phyloP scores from a whole-genome alignment of 257 asterid genomes.

The Nicotiana noctiflora region DNA sequence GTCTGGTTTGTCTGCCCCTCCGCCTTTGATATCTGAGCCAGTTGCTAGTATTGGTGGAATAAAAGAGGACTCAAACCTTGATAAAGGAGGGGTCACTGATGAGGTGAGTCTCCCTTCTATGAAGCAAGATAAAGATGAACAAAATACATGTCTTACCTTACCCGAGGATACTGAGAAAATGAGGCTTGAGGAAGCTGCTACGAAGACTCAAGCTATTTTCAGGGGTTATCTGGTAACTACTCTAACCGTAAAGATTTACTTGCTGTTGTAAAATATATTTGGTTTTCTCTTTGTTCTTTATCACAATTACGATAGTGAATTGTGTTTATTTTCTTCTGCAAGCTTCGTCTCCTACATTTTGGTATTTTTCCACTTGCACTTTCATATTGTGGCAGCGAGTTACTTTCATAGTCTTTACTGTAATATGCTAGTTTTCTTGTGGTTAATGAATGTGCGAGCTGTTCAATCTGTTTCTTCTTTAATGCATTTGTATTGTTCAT shows the following conservation, averaged over 20 bases:
- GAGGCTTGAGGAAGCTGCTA: slow-evolving; percentile 52
- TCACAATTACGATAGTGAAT: not conserved
- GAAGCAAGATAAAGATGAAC: slow-evolving; percentile 21
- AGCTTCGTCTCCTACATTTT: not conserved
- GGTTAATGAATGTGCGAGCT: not conserved
- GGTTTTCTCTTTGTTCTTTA: not conserved
- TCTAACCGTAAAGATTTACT: not conserved
- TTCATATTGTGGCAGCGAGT: not conserved
- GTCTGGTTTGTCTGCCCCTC: slow-evolving; percentile 24
- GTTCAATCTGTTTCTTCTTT: not conserved
- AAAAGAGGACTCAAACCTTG: slow-evolving; percentile 19
- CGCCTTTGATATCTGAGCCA: slow-evolving; percentile 25
- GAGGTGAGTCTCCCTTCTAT: slow-evolving; percentile 18
- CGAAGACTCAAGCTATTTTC: slow-evolving; percentile 38
- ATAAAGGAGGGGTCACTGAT: slow-evolving; percentile 16
- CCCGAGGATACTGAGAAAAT: slow-evolving; percentile 22
- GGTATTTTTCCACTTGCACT: no score
- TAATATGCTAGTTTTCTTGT: not conserved
- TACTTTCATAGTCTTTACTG: not conserved
- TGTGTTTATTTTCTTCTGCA: not conserved
- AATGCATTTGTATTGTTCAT: not conserved
- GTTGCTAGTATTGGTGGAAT: slow-evolving; percentile 15
- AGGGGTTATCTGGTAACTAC: slow-evolving; percentile 43
- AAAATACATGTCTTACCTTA: slow-evolving; percentile 13
- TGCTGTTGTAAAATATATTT: not conserved